These are phyloP conservation scores for Corinectria fuckeliana DNA, from an alignment of 2,329 filamentous ascomycete species.

Conservation along the genomic window DNA sequence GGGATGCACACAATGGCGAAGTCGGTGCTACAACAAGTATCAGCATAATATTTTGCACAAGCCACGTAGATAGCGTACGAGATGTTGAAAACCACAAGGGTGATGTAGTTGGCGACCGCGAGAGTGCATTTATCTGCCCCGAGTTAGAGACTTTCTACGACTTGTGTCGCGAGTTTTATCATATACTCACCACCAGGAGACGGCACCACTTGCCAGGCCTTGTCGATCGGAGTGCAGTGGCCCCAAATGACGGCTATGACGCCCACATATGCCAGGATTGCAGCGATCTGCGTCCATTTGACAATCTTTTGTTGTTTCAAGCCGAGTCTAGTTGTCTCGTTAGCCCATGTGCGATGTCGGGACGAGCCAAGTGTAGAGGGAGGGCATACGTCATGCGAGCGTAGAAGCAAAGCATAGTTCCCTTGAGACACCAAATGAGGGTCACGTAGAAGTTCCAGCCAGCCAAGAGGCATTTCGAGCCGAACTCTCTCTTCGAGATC, in stretches of 20 bases:
- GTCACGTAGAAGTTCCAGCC: conserved; percentile 51
- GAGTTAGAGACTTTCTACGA: not conserved
- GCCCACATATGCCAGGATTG: conserved; percentile 41
- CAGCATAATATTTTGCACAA: not conserved
- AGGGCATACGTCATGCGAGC: conserved; percentile 48
- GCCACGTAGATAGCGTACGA: conserved; percentile 27
- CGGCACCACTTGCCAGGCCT: conserved; percentile 50
- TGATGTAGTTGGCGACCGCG: conserved; percentile 46
- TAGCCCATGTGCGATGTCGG: not conserved
- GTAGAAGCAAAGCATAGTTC: conserved; percentile 52
- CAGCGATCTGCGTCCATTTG: conserved; percentile 42
- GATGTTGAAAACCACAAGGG: conserved; percentile 46
- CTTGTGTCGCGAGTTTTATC: not conserved
- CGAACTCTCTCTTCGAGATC: conserved; percentile 39
- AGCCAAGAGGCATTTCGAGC: conserved; percentile 44
- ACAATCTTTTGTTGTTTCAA: conserved; percentile 47
- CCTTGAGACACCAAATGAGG: conserved; percentile 52
- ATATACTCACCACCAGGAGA: conserved; percentile 46
- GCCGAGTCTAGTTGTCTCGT: conserved; percentile 38
- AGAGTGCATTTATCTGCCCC: conserved; percentile 42
- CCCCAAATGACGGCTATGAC: conserved; percentile 45
- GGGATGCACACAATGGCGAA: conserved; percentile 48
- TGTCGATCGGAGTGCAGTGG: conserved; percentile 46
- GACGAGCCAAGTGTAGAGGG: not conserved
- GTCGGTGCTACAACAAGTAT: conserved; percentile 44